Conservation (phyloP, 352 stramenopile genomes). For the Phytophthora parvispora region DNA sequence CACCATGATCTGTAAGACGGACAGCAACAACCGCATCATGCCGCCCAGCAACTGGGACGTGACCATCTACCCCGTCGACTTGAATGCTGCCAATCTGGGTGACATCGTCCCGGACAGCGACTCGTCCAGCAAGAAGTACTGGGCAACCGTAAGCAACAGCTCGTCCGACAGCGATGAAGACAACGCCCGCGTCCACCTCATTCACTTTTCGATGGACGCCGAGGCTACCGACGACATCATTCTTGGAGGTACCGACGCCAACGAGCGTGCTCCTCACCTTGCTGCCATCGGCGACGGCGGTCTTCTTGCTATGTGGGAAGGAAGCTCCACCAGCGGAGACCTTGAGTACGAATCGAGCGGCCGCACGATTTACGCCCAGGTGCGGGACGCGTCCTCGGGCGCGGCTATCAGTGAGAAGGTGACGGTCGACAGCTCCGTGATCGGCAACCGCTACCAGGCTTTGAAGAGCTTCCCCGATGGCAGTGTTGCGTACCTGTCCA, state of each 20-base stretch:
- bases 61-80: constrained; percentile 63
- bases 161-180: constrained; percentile 30
- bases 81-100: constrained; percentile 51
- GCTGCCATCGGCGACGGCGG: constrained; percentile 44
- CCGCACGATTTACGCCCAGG: constrained; percentile 59
- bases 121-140: constrained; percentile 45
- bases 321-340: constrained; percentile 38
- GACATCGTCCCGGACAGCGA: constrained; percentile 52
- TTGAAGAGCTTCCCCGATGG: constrained; percentile 56
- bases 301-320: constrained; percentile 54
- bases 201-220: constrained; percentile 55
- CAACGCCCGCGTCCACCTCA: constrained; percentile 56
- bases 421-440: constrained; percentile 37
- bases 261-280: constrained; percentile 61
- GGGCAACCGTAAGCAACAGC: constrained; percentile 55
- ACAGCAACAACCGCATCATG: constrained; percentile 77
- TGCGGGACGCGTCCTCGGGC: constrained; percentile 40
- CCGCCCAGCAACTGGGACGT: constrained; percentile 50
- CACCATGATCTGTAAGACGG: constrained; percentile 61
- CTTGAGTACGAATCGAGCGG: constrained; percentile 10
- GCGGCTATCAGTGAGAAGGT: constrained; percentile 45
- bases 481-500: constrained; percentile 56
- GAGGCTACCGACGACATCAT: constrained; percentile 49
- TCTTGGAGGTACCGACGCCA: constrained; percentile 45
- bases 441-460: constrained; percentile 67